Base-by-base conservation (phyloP, 1,284 basidiomycete species). In the Somion occarium region DNA sequence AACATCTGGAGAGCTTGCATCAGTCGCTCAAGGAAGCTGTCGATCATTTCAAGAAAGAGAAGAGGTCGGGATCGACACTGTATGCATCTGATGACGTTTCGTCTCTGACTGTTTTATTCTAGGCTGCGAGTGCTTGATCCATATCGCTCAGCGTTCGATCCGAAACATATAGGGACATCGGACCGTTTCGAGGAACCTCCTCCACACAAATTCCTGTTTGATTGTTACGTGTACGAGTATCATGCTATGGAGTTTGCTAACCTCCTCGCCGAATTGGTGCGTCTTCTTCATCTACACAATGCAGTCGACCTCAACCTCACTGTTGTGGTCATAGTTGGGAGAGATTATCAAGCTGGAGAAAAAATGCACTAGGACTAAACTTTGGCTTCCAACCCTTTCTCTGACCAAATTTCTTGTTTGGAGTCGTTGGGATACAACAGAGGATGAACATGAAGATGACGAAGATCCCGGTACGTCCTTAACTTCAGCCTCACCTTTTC, bases 211-310 rank as follows among this genome's bases (percentile, higher is more conserved):
- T 80, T 79, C 61, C 68, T 87, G 5, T 87, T 87, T 56, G 69
- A 84, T 52, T 83, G 82, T 47, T 87, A 82, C 59, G 76, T 89
- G 20, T 92, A 90, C 61, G 87, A 91, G 50, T 75, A 68, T 45
- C 64, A 68, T 53, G 53, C 66, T 7, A 56, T 62, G 25, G 61
- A 63, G 19, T 62, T 65, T 20, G 50, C 64, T 5, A 46, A 53
- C 19, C 54, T 63, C n/a, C 45, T 70, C 11, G 53, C 59, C 2
- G 64, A 65, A 19, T 47, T 64, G 37, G 69, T 71, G 48, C 42
- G 68, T 55, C 2, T 42, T 3, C 11, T 20, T 11, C 1, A n/a
- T 44, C 19, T 5, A 15, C 37, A 22, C 38, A 7, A 15, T 37
- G 3, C 18, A 22, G 34, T 18, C 30, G 23, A 15, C 25, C 7